Conservation (phyloP, 495 filamentous ascomycete species). For the Daldinia vernicosa region DNA sequence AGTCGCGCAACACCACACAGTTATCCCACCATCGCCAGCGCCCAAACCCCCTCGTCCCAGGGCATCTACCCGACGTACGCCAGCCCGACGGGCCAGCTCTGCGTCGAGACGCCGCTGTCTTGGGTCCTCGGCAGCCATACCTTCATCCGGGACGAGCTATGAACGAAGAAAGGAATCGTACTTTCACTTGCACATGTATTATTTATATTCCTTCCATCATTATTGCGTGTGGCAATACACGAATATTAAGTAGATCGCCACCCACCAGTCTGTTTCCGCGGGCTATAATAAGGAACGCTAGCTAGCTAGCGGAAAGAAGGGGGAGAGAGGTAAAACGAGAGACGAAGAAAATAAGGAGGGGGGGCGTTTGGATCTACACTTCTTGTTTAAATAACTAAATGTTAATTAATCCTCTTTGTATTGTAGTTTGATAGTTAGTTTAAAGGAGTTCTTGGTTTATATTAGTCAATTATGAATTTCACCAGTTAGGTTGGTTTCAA, state of each 20-base stretch:
- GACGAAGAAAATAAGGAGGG: not conserved
- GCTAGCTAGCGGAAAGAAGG: not conserved
- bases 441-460: not conserved
- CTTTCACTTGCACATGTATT: not conserved
- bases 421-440: not conserved
- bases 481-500: not conserved
- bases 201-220: not conserved
- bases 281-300: not conserved
- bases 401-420: too few species aligned
- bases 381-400: not conserved
- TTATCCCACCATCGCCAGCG: not conserved
- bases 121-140: slow-evolving; percentile 7
- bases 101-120: slow-evolving; percentile 4
- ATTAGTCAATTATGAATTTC: not conserved
- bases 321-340: not conserved
- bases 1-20: not conserved
- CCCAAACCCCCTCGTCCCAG: not conserved
- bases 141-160: slow-evolving; percentile 7
- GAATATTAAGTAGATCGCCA: too few species aligned
- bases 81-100: not conserved
- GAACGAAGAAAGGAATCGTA: not conserved
- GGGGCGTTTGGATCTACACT: not conserved
- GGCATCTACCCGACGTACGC: slow-evolving; percentile 2
- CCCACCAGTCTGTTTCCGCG: not conserved
- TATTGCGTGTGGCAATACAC: not conserved